Evolutionary conservation across 371 early-diverging fungal species (phyloP).

Genomic region (Mycotypha africana): DNA sequence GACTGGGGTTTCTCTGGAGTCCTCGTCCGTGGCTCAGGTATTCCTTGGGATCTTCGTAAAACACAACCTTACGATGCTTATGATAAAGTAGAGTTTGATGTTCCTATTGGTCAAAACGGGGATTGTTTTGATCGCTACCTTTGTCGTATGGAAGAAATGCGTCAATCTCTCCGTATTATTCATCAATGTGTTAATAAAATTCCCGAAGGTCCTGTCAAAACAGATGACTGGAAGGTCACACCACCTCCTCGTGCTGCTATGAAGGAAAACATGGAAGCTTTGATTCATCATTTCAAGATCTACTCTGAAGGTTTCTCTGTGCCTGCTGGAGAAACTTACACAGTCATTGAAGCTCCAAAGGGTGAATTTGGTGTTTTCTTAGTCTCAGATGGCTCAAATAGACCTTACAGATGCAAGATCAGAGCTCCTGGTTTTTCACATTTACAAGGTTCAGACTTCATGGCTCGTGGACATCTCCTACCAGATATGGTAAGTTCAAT

Average conservation of each 20-base stretch:
- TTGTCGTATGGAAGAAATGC: constrained; percentile 98
- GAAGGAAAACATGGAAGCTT: constrained; percentile 98
- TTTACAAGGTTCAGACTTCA: constrained; percentile 85
- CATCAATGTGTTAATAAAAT: constrained; percentile 92
- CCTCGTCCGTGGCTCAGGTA: constrained; percentile 91
- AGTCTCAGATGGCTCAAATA: constrained; percentile 85
- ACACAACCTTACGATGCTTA: constrained; percentile 93
- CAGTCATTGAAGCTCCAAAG: constrained; percentile 97
- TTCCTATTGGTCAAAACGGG: constrained; percentile 93
- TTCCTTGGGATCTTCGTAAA: constrained; percentile 95
- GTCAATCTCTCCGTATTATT: constrained; percentile 93
- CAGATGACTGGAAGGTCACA: constrained; percentile 94
- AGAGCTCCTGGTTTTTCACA: constrained; percentile 97
- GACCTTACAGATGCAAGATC: constrained; percentile 97
- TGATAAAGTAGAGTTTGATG: constrained; percentile 91
- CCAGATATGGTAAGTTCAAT: constrained; percentile 98
- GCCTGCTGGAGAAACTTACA: constrained; percentile 95
- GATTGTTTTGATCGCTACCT: constrained; percentile 96
- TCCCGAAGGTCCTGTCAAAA: constrained; percentile 90
- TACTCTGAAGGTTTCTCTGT: constrained; percentile 97
- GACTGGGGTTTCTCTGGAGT: constrained; percentile 94
- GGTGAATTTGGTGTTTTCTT: constrained; percentile 95
- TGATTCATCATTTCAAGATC: constrained; percentile 98
- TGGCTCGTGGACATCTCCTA: constrained; percentile 86
- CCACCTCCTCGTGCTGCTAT: constrained; percentile 92